Base-by-base conservation (phyloP, 306 rosid genomes). In the Parietaria judaica region DNA sequence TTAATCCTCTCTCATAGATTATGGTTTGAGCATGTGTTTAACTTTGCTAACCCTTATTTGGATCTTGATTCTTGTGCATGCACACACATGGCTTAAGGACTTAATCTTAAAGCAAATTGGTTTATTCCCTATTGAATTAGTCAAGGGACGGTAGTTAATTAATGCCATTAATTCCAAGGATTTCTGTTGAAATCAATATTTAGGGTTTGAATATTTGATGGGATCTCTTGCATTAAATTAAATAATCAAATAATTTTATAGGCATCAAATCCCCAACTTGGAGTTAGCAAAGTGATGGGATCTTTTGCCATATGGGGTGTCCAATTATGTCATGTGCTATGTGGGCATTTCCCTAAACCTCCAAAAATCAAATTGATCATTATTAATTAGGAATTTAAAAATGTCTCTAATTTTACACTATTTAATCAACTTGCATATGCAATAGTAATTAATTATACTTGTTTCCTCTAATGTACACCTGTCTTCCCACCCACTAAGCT, bases 271-370 rank as follows among this genome's bases (percentile, higher is more conserved):
- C 66, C 56, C 55, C 62, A 61, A 76, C 74, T 82, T 77, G 82
- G 74, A 75, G 65, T 63, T 56, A 36, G 54, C 64, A 43, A 60
- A 56, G 41, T 54, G 77, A 75, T 73, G 82, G 76, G 82, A 81
- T 83, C 87, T 68, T 65, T 66, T 66, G 31, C 72, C 87, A 77
- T 79, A 81, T 72, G 86, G 84, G 74, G 56, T 79, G 78, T 73
- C 77, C 75, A 63, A 41, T 77, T 48, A 44, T 64, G 72, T 75
- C 95, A 77, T 72, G 87, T 83, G 89, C 70, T 50, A 57, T 61
- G 78, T 67, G 66, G 45, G 39, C 60, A 69, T 65, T 62, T 66
- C 69, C 69, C 47, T 65, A 57, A 69, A 51, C 91, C 63, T 66
- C 78, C 31, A 23, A 66, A 73, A 74, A 75, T 70, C 72, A 55